Conservation (phyloP, 345 rosid species). For the Eucalyptus marginata region DNA sequence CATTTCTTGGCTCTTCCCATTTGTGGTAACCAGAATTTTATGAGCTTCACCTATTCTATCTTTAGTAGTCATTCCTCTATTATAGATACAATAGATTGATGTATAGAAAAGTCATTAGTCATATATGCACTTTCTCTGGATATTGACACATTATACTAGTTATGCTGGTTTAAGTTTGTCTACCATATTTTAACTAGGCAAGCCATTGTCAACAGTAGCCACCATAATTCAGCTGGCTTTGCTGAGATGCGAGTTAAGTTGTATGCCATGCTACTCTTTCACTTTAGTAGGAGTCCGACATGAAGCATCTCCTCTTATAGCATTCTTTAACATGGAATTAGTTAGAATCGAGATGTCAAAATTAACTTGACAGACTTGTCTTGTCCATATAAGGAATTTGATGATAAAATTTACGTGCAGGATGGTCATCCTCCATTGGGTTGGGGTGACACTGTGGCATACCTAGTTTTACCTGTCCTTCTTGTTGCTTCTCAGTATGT, state of each 20-base stretch:
- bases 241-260: not conserved
- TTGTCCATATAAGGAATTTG: not conserved
- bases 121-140: too few species aligned
- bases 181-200: not conserved
- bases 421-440: conserved; percentile 98
- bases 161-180: not conserved
- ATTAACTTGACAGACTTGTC: not conserved
- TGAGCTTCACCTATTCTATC: not conserved
- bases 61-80: not conserved
- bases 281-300: not conserved
- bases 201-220: not conserved
- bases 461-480: conserved; percentile 94
- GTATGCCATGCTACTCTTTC: not conserved
- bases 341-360: not conserved
- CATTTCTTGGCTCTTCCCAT: conserved; percentile 91
- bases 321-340: not conserved
- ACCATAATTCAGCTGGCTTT: not conserved
- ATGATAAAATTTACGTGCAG: conserved; percentile 21
- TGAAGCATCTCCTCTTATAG: not conserved
- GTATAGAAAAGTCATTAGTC: not conserved
- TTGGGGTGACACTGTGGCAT: conserved; percentile 87
- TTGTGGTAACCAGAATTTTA: conserved; percentile 54
- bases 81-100: not conserved
- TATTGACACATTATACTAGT: too few species aligned
- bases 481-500: conserved; percentile 79